Evolutionary conservation across 2,329 filamentous ascomycete species (phyloP), one percentile per base, ranked within the genome.

Genomic region (Rhexocercosporidium sp.): DNA sequence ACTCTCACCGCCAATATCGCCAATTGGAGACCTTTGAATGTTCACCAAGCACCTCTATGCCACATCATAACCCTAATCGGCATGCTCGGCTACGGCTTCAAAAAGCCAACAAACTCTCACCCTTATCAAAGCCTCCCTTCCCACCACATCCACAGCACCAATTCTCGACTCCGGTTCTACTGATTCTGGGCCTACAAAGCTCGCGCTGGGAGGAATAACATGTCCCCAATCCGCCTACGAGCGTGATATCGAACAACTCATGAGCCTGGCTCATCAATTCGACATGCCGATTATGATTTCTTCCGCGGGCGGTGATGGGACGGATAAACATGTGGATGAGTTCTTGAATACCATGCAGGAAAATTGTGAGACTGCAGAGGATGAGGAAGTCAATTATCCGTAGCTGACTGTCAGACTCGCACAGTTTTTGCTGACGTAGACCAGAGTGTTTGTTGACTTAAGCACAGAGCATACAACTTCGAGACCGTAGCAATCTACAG

Each of bases 81-180:
- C 34, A 84, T 83, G 81, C 73, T 85, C 8, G 83, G 83, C 5
- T 85, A 84, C 66, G 83, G 83, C 29, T 81, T 83, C 56, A 73
- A 81, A 60, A 77, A 79, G 34, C 68, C 3, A 70, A 0, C 74
- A 78, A 25, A 78, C 22, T 59, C 59, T 51, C 5, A 27, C 60
- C 25, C 56, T 62, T 8, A 54, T 72, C 9, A 22, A 62, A 46
- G 34, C 51, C 27, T 20, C 59, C 41, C 74, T 72, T 18, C 77
- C 76, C 39, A 76, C 75, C 37, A 34, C 62, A 68, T 71, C 71
- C 77, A 81, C 75, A 57, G 77, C 76, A 22, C 69, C 79, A 18
- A 78, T 79, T 54, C 60, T 78, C 9, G 78, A 79, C 62, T 77
- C 76, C 6, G 77, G 77, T 1, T 79, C 77, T 9, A 79, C 77